These are phyloP conservation scores for Arthromyces matolae DNA, from an alignment of 768 basidiomycete species.

Conservation along the genomic window DNA sequence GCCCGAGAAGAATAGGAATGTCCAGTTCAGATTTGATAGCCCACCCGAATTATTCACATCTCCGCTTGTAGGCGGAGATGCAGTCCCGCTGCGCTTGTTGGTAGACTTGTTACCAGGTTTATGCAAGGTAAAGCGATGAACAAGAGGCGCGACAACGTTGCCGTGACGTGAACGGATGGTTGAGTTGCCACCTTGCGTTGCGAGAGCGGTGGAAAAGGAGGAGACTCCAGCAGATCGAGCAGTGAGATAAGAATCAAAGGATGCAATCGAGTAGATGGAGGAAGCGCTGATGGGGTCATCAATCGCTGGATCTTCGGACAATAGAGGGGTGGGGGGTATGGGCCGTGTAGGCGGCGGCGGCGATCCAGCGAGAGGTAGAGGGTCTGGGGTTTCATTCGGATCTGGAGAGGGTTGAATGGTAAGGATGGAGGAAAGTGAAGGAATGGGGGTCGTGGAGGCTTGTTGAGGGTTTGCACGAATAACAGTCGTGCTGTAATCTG, in stretches of 20 bases:
- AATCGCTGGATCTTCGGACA: not conserved
- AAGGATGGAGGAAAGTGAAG: constrained; percentile 68
- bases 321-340: not conserved
- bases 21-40: constrained; percentile 47
- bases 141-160: constrained; percentile 43
- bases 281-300: constrained; percentile 37
- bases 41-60: constrained; percentile 25
- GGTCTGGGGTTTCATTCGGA: constrained; percentile 42
- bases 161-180: constrained; percentile 49
- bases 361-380: constrained; percentile 27
- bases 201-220: constrained; percentile 50
- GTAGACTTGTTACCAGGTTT: constrained; percentile 69
- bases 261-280: constrained; percentile 54
- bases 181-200: constrained; percentile 76
- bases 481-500: constrained; percentile 70
- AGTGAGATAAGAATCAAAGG: constrained; percentile 64
- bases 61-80: constrained; percentile 27
- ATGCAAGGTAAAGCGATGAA: constrained; percentile 85
- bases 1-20: constrained; percentile 73
- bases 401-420: constrained; percentile 60
- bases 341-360: constrained; percentile 14
- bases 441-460: constrained; percentile 37
- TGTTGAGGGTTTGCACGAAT: constrained; percentile 47
- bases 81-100: constrained; percentile 32
- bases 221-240: constrained; percentile 48